Evolutionary conservation across 371 early-diverging fungal genomes (phyloP), one percentile per base, ranked within the genome.

Genomic region (Mortierella polycephala): DNA sequence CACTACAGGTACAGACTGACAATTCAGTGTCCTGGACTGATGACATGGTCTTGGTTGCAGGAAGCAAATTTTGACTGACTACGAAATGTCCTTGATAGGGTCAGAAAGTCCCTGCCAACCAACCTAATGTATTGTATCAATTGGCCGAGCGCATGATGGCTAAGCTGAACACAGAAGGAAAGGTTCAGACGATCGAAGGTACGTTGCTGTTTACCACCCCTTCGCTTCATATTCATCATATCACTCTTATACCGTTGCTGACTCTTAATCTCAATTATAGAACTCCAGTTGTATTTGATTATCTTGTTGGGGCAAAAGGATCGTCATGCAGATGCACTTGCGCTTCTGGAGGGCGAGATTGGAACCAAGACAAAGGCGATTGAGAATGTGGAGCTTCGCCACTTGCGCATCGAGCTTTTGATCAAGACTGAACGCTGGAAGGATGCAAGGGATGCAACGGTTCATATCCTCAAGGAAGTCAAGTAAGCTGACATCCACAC

Each of bases 91-190:
- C 51, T 20, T 41, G 20, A 20, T 64, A 83, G 70, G 80, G 70
- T 51, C 70, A 83, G 50, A 71, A 76, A 23, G 72, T 63, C 13
- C 61, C 75, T 14, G 67, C 72, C 37, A 21, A 53, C 10, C 83
- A 83, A 18, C 81, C 85, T 30, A 82, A 79, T 44, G 68, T 96
- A 6, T 83, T 90, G 13, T 85, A 93, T 57, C 84, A 87, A 0
- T 82, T 98, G 47, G 93, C 96, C 0, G 96, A 95, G 74, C 87
- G 95, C 30, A 94, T 96, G 96, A 88, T 94, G 81, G 83, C 86
- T 23, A 96, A 95, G 83, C 91, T 94, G 8, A 83, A 88, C 8
- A 83, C 86, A n/a, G 96, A 96, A 41, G 88, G 85, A 5, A 85
- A 85, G 50, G 63, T 91, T 45, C 74, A 74, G 10, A 81, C 75